Evolutionary conservation across 768 basidiomycete species (phyloP), one percentile per base, ranked within the genome.

Genomic region (Auricularia auricula-judae): DNA sequence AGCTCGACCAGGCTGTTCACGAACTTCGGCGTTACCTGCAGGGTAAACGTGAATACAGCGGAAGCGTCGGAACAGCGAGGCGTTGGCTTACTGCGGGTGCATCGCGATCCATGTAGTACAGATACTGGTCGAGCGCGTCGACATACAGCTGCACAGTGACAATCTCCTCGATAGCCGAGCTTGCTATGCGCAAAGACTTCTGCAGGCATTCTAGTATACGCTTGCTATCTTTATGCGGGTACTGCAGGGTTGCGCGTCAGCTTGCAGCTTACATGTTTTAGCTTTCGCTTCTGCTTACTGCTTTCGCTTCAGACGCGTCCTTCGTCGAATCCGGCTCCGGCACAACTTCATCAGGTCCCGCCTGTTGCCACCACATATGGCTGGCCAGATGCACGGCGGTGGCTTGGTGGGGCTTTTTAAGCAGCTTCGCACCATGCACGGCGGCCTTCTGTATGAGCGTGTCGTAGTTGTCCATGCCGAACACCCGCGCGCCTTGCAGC

Each of bases 371-470:
- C 96, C 96, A 99, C 69, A 99, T 77, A 76, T 99, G 97, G 73
- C 94, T 97, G 7, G 97, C 97, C 36, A 93, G 80, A 61, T 90
- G 86, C 23, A 98, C 97, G 3, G 96, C 97, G 8, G 87, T 91
- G 12, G 95, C 89, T 75, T 98, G 97, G 74, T 98, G 96, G 12
- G 93, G 93, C 82, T 99, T 98, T 83, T 99, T 99, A 75, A 99
- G 75, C 67, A 98, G 76, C 76, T 96, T 96, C 36, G 94, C 91
- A 3, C 93, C 94, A 74, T 99, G 97, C 68, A 98, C 77, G 4
- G 96, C 96, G n/a, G 96, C 97, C 76, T 99, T 98, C 34, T 97
- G 98, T 71, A 98, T 93, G 67, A 99, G 77, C 2, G 96, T 98
- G 71, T 98, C 97, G 72, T 97, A 98, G 74, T 96, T 96, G 70